These are phyloP conservation scores for Calonectria montana DNA, from an alignment of 2,329 filamentous ascomycete genomes.

Conservation along the genomic window DNA sequence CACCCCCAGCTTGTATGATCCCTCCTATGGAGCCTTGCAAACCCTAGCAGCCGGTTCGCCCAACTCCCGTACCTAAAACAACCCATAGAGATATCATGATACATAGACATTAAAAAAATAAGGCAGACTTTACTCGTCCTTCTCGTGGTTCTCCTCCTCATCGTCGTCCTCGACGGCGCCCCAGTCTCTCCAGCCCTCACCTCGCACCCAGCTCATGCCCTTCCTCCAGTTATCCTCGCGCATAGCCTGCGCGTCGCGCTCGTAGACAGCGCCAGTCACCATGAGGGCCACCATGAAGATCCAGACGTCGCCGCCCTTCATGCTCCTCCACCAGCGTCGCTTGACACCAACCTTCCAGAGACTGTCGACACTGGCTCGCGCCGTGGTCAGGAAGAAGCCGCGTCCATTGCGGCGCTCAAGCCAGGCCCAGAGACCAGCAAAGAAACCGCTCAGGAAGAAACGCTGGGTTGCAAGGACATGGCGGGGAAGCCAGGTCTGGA, in stretches of 20 bases:
- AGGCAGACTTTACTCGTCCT: conserved; percentile 36
- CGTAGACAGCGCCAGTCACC: conserved; percentile 81
- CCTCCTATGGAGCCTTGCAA: conserved; percentile 20
- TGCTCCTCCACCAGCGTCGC: conserved; percentile 85
- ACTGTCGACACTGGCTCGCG: conserved; percentile 82
- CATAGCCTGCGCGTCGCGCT: conserved; percentile 75
- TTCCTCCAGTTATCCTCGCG: conserved; percentile 76
- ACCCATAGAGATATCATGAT: conserved; percentile 32
- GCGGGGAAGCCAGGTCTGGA: conserved; percentile 82
- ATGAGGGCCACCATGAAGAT: conserved; percentile 85
- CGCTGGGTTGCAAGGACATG: conserved; percentile 82
- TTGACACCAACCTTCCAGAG: conserved; percentile 96
- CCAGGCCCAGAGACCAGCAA: conserved; percentile 88
- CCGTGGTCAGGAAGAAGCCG: conserved; percentile 81
- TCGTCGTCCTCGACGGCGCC: conserved; percentile 63
- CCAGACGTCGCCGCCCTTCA: conserved; percentile 85
- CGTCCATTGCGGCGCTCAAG: conserved; percentile 74
- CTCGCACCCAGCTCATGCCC: conserved; percentile 77
- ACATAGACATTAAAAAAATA: conserved; percentile 28
- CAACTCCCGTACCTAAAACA: conserved; percentile 29
- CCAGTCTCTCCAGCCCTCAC: conserved; percentile 81
- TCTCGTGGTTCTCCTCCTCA: conserved; percentile 51
- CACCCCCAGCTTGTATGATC: conserved; percentile 13
- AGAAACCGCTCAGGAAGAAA: conserved; percentile 89
- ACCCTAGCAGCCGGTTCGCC: conserved; percentile 24